Evolutionary conservation across 164 flowering plant species (phyloP), one percentile per base, ranked within the genome.

Genomic region (Magnolia kwangsiensis): DNA sequence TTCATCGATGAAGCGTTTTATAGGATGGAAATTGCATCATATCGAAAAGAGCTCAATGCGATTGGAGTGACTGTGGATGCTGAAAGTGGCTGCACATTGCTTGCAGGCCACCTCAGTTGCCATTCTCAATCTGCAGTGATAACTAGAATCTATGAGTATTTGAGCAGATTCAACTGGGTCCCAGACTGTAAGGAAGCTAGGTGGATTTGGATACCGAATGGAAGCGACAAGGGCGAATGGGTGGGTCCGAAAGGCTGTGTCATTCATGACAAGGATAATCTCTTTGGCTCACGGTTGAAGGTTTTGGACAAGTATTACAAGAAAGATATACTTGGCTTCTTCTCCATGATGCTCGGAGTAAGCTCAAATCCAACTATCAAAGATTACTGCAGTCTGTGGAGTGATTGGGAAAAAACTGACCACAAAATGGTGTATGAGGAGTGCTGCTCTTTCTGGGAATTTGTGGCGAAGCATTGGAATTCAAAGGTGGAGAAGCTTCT

Each of bases 1-100:
- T 90, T 92, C 84, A 78, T 92, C 45, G 90, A 88, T 77, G 90
- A 85, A 77, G 76, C 31, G 1, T 89, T 87, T 78, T 92, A 90
- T 80, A 89, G 92, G 29, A 59, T 82, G 19, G 19, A 74, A 2
- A 85, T 88, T 23, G 16, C 37, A 8, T 78, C 85, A 6, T 89
- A 80, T 77, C 69, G 20, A 19, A 69, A 72, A 51, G 93, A 89
- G 82, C 90, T 91, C 51, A 67, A 69, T 6, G 80, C 82, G 2
- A 77, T 90, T 1, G 91, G 94, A 70, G 92, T 89, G 24, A 72
- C 37, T 23, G 76, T 80, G 63, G 88, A 85, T 50, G 77, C 72
- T 27, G 49, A 24, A 11, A 59, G 73, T n/a, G 88, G 89, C 9
- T 86, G 86, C 50, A 7, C 83, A 1, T 72, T 92, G 81, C 74